Evolutionary conservation across 305 asterid genomes (phyloP).

Genomic region (Vinca major): DNA sequence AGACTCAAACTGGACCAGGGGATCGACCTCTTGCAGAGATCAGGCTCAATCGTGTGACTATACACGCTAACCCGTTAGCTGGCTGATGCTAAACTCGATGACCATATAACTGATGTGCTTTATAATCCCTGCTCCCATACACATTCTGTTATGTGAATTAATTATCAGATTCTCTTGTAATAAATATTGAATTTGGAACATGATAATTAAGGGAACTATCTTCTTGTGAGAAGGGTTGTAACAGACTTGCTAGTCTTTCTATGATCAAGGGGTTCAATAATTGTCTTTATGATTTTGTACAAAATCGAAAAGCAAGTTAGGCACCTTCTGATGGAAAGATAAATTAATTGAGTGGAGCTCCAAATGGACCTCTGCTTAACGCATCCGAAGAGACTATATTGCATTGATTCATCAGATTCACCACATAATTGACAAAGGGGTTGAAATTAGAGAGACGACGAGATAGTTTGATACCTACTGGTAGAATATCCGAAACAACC

Average conservation of each 20-base stretch:
- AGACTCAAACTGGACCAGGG: constrained; percentile 86
- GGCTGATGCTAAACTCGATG: constrained; percentile 30
- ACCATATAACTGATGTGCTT: background rate
- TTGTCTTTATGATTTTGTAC: background rate
- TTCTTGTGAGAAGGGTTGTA: background rate
- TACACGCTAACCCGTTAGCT: constrained; percentile 93
- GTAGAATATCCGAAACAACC: too few relatives aligned
- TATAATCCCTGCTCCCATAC: background rate
- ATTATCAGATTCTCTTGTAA: background rate
- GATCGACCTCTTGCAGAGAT: constrained; percentile 89
- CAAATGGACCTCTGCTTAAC: too few relatives aligned
- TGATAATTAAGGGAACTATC: background rate
- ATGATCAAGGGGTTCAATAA: background rate
- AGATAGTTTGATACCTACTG: too few relatives aligned
- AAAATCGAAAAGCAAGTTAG: background rate
- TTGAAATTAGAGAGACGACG: too few relatives aligned
- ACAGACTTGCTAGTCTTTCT: background rate
- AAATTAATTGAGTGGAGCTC: too few relatives aligned
- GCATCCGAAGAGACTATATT: too few relatives aligned
- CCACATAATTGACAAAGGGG: too few relatives aligned
- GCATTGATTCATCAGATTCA: too few relatives aligned
- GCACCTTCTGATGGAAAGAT: too few relatives aligned
- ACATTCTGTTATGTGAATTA: background rate
- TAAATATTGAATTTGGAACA: background rate
- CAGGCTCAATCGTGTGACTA: constrained; percentile 77